Evolutionary conservation across 305 asterid species (phyloP).

Genomic region (Solanum hybrid): DNA sequence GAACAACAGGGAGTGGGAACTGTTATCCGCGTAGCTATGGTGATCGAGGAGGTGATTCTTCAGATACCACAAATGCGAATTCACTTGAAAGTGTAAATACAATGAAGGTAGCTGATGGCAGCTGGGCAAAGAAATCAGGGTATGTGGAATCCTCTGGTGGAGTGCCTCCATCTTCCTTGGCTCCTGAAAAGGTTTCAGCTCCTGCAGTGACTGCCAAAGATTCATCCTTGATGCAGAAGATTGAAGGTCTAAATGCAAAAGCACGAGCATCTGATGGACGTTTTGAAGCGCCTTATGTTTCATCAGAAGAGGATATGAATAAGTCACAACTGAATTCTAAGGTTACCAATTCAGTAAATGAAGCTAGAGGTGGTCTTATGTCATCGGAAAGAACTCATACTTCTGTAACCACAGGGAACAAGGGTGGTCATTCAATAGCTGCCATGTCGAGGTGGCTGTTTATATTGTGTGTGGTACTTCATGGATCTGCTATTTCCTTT

Average conservation of each 20-base stretch:
- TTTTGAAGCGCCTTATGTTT: slow-evolving; percentile 23
- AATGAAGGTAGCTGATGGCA: slow-evolving; percentile 30
- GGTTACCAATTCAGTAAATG: slow-evolving; percentile 19
- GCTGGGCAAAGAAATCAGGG: slow-evolving; percentile 30
- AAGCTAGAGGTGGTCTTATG: slow-evolving; percentile 23
- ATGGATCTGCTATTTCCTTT: not conserved
- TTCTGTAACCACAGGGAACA: slow-evolving; percentile 32
- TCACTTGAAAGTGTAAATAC: slow-evolving; percentile 29
- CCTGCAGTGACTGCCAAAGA: slow-evolving; percentile 38
- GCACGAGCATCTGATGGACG: slow-evolving; percentile 59
- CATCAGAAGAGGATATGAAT: slow-evolving; percentile 35
- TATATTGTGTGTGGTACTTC: not conserved
- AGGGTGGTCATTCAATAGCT: slow-evolving; percentile 33
- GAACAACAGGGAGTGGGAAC: slow-evolving; percentile 24
- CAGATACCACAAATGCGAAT: slow-evolving; percentile 26
- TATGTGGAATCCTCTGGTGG: slow-evolving; percentile 30
- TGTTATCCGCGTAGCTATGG: slow-evolving; percentile 23
- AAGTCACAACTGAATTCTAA: slow-evolving; percentile 27
- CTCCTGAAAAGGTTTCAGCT: slow-evolving; percentile 31
- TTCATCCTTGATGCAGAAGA: slow-evolving; percentile 61
- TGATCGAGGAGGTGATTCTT: slow-evolving; percentile 27
- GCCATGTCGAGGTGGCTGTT: slow-evolving; percentile 40
- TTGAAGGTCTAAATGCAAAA: slow-evolving; percentile 83
- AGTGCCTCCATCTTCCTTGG: slow-evolving; percentile 21
- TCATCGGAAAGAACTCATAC: slow-evolving; percentile 21